Conservation (phyloP, 495 filamentous ascomycete species). For the Aspergillus cristatus region DNA sequence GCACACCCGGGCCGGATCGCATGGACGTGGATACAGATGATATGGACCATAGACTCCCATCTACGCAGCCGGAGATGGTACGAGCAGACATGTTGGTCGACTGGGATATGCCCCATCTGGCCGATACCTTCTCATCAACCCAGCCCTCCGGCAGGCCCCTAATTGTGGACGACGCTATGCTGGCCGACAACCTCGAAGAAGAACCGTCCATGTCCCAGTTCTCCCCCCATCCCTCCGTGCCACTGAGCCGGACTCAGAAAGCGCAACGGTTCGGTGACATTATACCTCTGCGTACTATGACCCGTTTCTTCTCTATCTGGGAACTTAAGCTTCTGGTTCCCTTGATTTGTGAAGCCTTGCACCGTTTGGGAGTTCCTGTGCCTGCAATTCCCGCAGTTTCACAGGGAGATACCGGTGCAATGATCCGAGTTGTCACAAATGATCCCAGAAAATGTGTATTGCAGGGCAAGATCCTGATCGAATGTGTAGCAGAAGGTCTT, state of each 20-base stretch:
- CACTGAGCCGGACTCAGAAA: conserved; percentile 73
- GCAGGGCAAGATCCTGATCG: conserved; percentile 76
- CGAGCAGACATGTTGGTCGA: conserved; percentile 62
- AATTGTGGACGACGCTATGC: conserved; percentile 25
- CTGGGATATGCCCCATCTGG: conserved; percentile 56
- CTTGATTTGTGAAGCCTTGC: conserved; percentile 69
- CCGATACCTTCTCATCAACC: conserved; percentile 45
- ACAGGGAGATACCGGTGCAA: conserved; percentile 43
- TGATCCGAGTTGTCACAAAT: conserved; percentile 61
- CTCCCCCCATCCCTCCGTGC: conserved; percentile 68
- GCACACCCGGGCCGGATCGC: conserved; percentile 26
- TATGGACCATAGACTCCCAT: conserved; percentile 43
- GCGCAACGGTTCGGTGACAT: conserved; percentile 86
- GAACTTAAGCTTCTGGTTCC: conserved; percentile 69
- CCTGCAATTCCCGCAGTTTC: conserved; percentile 36
- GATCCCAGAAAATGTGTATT: conserved; percentile 74
- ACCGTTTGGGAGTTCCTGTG: conserved; percentile 71
- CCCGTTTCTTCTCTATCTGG: conserved; percentile 83
- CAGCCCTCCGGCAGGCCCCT: conserved; percentile 34
- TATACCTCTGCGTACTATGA: conserved; percentile 67
- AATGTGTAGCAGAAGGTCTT: conserved; percentile 54
- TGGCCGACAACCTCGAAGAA: conserved; percentile 62
- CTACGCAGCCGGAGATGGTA: conserved; percentile 75
- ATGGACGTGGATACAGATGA: conserved; percentile 50
- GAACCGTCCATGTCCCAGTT: conserved; percentile 94